Base-by-base conservation (phyloP, 2,329 filamentous ascomycete species). In the Calonectria pseudoturangicola region DNA sequence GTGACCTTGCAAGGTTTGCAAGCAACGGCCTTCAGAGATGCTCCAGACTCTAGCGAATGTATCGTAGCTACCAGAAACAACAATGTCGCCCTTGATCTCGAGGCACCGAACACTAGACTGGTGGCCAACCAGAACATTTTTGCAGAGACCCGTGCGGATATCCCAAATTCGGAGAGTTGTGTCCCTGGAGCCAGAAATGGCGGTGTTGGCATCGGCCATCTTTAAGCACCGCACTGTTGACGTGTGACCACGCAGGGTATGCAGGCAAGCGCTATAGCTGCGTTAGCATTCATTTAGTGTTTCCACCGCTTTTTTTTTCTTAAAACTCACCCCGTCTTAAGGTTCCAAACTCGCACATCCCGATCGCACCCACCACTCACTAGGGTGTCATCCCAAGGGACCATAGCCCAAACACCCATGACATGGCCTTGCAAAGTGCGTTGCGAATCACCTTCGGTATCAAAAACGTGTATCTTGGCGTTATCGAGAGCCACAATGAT, bases 391-490 rank as follows among this genome's bases (percentile, higher is more conserved):
- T 95, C 96, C 94, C 96, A 98, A 8, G 97, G 97, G 28, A 99
- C 95, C 96, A 99, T 98, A 62, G 97, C 97, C 97, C 97, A 99
- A 25, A 99, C 97, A 48, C 97, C 97, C 97, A 99, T 99, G 54
- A 98, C 94, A 86, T 99, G 97, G 13, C 97, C 97, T 81, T 97
- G 93, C 33, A 99, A 87, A 2, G 95, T 98, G 82, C 95, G 95
- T 79, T 98, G 92, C 75, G 95, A 92, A 78, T 95, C 93, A 41
- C 97, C 97, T 77, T 97, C 92, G 0, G 95, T 96, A 83, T 98
- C 95, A 82, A 98, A 99, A 30, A 99, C 96, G 84, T 99, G 97
- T 56, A 99, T 99, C 87, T 97, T 98, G 45, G 97, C 96, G 84
- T 98, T 99, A 87, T 99, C 97, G 74, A 99, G 90, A 63, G 97